Conservation (phyloP, 768 basidiomycete species). For the Dictyophora rubrovolvata region DNA sequence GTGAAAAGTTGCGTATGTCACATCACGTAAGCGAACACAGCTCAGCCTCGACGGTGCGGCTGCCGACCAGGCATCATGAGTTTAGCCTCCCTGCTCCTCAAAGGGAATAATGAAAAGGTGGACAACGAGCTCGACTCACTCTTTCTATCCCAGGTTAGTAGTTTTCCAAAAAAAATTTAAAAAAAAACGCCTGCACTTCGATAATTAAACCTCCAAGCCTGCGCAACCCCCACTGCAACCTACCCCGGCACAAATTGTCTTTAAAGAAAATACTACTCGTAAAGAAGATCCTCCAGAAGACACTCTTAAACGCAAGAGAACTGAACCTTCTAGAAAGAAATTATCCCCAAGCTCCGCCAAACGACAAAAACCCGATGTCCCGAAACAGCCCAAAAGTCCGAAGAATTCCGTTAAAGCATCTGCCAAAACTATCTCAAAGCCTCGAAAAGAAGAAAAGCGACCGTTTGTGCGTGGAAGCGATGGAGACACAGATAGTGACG, state of each 20-base stretch:
- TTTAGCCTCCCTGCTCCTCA: background rate
- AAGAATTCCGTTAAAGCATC: conserved; percentile 10
- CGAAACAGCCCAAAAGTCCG: conserved; percentile 11
- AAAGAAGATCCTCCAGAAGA: conserved; percentile 16
- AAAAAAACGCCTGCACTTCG: background rate
- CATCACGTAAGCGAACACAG: background rate
- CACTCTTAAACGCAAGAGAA: conserved; percentile 10
- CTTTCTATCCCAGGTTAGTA: conserved; percentile 44
- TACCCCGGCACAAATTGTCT: conserved; percentile 9
- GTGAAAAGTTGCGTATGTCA: background rate
- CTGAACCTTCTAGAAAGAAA: conserved; percentile 6
- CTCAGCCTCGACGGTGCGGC: background rate
- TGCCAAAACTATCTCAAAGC: conserved; percentile 18
- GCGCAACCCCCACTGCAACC: conserved; percentile 10
- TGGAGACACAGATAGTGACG: conserved; percentile 13
- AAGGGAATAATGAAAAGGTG: background rate
- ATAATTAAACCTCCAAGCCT: background rate
- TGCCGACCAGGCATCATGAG: background rate
- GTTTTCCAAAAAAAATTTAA: background rate
- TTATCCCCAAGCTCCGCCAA: conserved; percentile 5
- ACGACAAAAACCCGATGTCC: conserved; percentile 12
- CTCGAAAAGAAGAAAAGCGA: conserved; percentile 14
- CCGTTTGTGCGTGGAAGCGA: conserved; percentile 5
- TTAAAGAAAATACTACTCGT: conserved; percentile 26
- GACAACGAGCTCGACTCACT: conserved; percentile 48